Evolutionary conservation across 257 asterid species (phyloP).

Genomic region (Fraxinus anomala): DNA sequence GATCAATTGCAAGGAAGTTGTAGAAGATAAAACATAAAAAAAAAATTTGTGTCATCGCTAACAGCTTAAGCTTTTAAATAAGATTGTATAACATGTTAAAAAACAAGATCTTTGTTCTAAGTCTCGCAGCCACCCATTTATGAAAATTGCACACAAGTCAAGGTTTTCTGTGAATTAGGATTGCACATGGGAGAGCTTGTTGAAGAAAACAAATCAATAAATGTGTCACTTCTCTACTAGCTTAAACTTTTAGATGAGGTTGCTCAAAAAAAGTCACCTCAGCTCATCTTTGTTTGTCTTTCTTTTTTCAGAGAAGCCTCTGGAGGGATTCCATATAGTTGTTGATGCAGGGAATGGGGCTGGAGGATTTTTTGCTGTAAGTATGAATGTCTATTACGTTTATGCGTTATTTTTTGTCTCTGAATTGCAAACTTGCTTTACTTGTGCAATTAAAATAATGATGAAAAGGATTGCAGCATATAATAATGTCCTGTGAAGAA

Average conservation of each 20-base stretch:
- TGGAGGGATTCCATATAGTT: conserved; percentile 94
- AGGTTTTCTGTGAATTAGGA: not conserved
- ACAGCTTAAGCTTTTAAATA: not conserved
- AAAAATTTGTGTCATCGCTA: not conserved
- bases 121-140: not conserved
- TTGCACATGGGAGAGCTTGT: not conserved
- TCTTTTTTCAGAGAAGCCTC: conserved; percentile 78
- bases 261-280: conserved; percentile 13
- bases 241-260: not conserved
- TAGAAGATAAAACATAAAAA: not conserved
- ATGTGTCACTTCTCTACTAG: not conserved
- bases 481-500: not conserved
- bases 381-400: conserved; percentile 34
- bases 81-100: not conserved
- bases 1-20: not conserved
- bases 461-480: not conserved
- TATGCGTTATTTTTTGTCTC: conserved; percentile 19
- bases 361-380: conserved; percentile 96
- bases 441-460: not conserved
- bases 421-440: not conserved
- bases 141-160: not conserved
- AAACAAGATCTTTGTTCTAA: not conserved
- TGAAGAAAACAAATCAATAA: not conserved
- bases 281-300: conserved; percentile 31
- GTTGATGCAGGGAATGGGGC: conserved; percentile 99